phyloP scores from a whole-genome alignment of 805 yeast genomes.

The Spathaspora boniae region DNA sequence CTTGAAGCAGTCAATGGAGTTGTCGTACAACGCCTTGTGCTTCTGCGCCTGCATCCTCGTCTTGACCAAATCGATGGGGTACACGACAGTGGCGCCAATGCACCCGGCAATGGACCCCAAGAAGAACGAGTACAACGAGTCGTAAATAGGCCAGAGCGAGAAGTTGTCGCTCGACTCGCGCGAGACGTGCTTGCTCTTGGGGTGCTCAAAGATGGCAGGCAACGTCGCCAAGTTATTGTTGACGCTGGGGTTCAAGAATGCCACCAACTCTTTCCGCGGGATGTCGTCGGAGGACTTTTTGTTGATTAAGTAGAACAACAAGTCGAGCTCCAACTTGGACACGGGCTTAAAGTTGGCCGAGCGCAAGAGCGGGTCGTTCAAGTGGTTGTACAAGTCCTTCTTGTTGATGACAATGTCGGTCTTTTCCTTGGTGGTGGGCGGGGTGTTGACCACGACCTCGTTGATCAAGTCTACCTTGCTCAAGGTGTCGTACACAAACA shows the following conservation, averaged over 20 bases:
- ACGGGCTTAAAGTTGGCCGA: conserved; percentile 42
- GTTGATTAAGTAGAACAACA: conserved; percentile 39
- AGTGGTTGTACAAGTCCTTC: conserved; percentile 36
- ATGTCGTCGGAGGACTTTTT: conserved; percentile 33
- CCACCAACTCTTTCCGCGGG: conserved; percentile 39
- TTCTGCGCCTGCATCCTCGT: conserved; percentile 98
- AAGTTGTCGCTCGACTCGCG: conserved; percentile 35
- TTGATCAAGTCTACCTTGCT: conserved; percentile 41
- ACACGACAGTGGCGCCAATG: conserved; percentile 96
- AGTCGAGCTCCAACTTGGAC: conserved; percentile 36
- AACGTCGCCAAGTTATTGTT: conserved; percentile 33
- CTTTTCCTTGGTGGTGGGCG: conserved; percentile 40
- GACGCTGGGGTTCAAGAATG: conserved; percentile 56
- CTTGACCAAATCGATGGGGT: conserved; percentile 93
- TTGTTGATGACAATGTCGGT: conserved; percentile 40
- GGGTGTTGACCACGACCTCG: conserved; percentile 44
- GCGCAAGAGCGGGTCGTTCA: conserved; percentile 42
- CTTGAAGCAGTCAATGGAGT: conserved; percentile 80
- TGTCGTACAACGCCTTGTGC: conserved; percentile 63
- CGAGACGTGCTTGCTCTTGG: conserved; percentile 32
- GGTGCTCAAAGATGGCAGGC: conserved; percentile 39
- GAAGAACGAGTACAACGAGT: conserved; percentile 80
- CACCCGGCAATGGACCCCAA: conserved; percentile 96
- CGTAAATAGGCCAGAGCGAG: conserved; percentile 48
- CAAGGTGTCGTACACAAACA: conserved; percentile 38